These are phyloP conservation scores for Kondoa malvinella DNA, from an alignment of 768 basidiomycete species.

Conservation along the genomic window DNA sequence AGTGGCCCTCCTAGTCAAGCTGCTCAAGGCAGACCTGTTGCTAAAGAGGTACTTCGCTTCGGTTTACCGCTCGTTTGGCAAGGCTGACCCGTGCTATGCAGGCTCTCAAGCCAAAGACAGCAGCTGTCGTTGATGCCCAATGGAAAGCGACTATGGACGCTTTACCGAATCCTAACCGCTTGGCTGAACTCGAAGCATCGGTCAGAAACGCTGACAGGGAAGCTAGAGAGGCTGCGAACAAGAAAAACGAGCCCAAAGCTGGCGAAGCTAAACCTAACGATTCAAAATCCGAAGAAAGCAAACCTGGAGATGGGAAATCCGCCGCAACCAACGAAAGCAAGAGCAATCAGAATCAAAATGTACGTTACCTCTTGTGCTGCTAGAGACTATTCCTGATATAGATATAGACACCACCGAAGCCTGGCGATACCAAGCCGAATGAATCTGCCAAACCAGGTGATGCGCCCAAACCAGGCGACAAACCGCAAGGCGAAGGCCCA, in stretches of 20 bases:
- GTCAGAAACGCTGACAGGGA: neutral
- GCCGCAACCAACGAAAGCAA: neutral
- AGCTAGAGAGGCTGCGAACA: neutral
- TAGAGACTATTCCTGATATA: neutral
- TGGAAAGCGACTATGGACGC: neutral
- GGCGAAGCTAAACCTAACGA: neutral
- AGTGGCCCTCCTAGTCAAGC: neutral
- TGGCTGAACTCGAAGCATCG: neutral
- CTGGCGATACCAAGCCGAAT: neutral
- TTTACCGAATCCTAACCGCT: neutral
- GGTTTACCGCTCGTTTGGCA: neutral
- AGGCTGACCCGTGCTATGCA: neutral
- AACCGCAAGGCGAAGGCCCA: too few relatives aligned
- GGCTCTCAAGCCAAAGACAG: neutral
- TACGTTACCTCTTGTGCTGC: too few relatives aligned
- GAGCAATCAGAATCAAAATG: neutral
- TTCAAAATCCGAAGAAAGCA: too few relatives aligned
- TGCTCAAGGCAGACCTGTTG: neutral
- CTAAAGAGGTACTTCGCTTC: neutral
- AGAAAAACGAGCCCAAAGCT: neutral
- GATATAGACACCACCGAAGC: neutral
- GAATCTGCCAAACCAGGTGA: neutral
- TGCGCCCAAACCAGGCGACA: neutral
- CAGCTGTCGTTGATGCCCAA: neutral
- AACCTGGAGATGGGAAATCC: neutral